Evolutionary conservation across 306 rosid species (phyloP).

Genomic region (Abrus pulchellus): DNA sequence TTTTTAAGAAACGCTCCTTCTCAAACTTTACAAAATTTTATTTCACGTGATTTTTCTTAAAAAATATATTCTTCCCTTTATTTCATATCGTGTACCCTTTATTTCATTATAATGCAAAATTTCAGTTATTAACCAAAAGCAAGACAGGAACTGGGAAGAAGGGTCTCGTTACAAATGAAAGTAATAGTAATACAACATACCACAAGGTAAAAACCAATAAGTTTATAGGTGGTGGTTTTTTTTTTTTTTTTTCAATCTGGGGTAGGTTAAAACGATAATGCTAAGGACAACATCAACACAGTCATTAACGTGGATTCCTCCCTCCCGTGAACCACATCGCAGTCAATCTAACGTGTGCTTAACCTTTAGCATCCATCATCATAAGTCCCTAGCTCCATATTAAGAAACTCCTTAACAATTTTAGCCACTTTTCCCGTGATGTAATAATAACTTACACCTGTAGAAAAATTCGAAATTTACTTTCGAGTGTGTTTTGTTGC

Average conservation of each 20-base stretch:
- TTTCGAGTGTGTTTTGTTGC: not conserved
- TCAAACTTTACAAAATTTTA: not conserved
- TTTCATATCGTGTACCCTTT: too few species aligned
- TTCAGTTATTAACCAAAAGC: not conserved
- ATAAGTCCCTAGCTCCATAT: conserved; percentile 45
- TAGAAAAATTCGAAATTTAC: not conserved
- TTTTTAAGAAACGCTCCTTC: not conserved
- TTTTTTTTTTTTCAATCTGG: not conserved
- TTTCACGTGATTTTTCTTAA: not conserved
- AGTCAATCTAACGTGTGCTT: conserved; percentile 32
- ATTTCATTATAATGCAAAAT: not conserved
- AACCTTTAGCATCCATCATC: conserved; percentile 24
- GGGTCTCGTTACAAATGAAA: too few species aligned
- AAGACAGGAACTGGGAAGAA: not conserved
- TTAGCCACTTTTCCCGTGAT: not conserved
- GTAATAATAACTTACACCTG: not conserved
- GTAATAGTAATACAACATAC: not conserved
- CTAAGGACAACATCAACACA: conserved; percentile 34
- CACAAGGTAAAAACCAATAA: not conserved
- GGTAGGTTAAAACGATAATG: conserved; percentile 33
- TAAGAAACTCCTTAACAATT: not conserved
- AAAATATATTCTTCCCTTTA: too few species aligned
- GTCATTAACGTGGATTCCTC: conserved; percentile 25
- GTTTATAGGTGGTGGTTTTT: not conserved
- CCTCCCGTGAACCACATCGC: conserved; percentile 12